A percentile compares a stretch with the other conserved stretches of the same genome.
phyloP scores from a whole-genome alignment of 2,329 filamentous ascomycete genomes.

The Sporothrix euskadiensis region DNA sequence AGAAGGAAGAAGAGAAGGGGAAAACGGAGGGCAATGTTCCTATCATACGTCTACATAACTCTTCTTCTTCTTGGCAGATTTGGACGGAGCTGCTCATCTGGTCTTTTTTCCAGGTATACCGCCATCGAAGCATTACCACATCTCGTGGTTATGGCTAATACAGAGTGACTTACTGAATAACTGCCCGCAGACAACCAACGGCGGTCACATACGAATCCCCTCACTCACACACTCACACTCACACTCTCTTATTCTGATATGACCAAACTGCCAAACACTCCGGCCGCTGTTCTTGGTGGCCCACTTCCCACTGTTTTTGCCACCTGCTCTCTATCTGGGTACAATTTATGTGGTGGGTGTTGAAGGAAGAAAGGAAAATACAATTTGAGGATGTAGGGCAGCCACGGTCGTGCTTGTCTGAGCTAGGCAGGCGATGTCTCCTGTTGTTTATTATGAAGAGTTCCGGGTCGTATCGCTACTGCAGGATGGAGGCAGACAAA shows the following conservation, averaged over 20 bases:
- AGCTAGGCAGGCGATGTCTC: neutral
- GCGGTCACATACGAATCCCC: neutral
- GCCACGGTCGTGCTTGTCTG: neutral
- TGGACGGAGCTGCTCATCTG: neutral
- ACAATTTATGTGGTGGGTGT: constrained; percentile 11
- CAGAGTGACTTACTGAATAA: neutral
- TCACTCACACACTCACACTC: neutral
- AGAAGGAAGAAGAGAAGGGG: neutral
- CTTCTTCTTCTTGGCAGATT: neutral
- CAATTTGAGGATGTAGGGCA: neutral
- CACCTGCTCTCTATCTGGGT: constrained; percentile 3
- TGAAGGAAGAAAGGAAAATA: neutral
- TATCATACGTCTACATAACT: constrained; percentile 21
- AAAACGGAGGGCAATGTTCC: neutral
- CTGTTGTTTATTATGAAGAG: neutral
- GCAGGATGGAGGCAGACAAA: too few species aligned
- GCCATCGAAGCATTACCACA: neutral
- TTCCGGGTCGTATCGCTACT: neutral
- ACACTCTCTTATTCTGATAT: neutral
- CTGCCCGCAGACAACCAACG: neutral
- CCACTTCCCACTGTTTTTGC: neutral
- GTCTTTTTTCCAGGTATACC: constrained; percentile 11
- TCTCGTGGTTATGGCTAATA: neutral
- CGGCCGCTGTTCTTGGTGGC: neutral
- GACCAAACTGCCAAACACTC: constrained; percentile 19